These are phyloP conservation scores for Mycosphaerelloides madeirae DNA, from an alignment of 2,329 filamentous ascomycete genomes.

Conservation along the genomic window DNA sequence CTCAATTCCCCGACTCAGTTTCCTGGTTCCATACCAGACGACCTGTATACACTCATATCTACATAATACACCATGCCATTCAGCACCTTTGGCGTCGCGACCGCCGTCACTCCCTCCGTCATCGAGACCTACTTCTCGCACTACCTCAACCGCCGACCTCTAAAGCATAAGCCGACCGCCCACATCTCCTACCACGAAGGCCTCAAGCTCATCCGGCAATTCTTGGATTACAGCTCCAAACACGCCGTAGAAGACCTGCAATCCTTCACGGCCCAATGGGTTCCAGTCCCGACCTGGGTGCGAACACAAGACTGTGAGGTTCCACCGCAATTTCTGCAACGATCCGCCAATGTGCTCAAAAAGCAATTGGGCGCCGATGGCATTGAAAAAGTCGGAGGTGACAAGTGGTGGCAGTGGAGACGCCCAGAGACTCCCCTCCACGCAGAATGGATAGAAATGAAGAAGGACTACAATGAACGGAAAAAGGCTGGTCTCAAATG, in stretches of 20 bases:
- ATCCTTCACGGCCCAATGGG: slow-evolving; percentile 84
- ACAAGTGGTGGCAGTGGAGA: slow-evolving; percentile 87
- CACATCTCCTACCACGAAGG: slow-evolving; percentile 95
- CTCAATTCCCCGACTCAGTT: too few relatives aligned
- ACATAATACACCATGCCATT: slow-evolving; percentile 50
- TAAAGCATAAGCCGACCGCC: slow-evolving; percentile 74
- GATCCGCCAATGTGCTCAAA: slow-evolving; percentile 63
- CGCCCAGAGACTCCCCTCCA: slow-evolving; percentile 61
- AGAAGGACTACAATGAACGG: slow-evolving; percentile 68
- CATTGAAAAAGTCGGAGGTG: slow-evolving; percentile 70
- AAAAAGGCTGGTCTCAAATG: slow-evolving; percentile 52
- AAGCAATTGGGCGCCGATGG: slow-evolving; percentile 74
- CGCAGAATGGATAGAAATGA: slow-evolving; percentile 97
- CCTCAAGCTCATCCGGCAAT: slow-evolving; percentile 77
- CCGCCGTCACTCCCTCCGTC: slow-evolving; percentile 82
- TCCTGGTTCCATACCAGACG: too few relatives aligned
- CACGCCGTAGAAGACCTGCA: slow-evolving; percentile 93
- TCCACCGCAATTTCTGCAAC: slow-evolving; percentile 56
- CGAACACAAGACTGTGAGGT: slow-evolving; percentile 68
- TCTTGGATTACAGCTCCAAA: slow-evolving; percentile 77
- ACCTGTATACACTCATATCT: too few relatives aligned
- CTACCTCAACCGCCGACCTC: slow-evolving; percentile 76
- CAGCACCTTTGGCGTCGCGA: slow-evolving; percentile 74
- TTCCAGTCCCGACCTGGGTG: slow-evolving; percentile 84
- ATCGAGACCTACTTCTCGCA: slow-evolving; percentile 83